Evolutionary conservation across 2,329 filamentous ascomycete genomes (phyloP).

Genomic region (Botrytis sinoallii): DNA sequence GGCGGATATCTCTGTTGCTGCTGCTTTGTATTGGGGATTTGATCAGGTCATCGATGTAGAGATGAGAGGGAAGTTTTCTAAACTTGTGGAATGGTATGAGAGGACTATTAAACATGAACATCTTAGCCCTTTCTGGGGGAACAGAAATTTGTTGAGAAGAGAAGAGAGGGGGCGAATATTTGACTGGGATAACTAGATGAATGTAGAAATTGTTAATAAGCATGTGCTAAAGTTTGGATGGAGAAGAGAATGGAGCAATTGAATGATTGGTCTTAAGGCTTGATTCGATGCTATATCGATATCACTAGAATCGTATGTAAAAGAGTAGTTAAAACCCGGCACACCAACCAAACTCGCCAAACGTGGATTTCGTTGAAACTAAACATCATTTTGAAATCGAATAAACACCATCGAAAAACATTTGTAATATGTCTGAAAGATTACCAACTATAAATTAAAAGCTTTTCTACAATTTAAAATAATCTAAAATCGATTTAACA

Average conservation of each 20-base stretch:
- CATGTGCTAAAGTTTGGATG: neutral
- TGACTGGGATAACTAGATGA: neutral
- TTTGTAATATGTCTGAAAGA: neutral
- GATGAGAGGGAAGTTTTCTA: neutral
- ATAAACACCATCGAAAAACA: neutral
- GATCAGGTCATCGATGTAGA: neutral
- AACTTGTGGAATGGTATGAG: neutral
- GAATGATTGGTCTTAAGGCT: neutral
- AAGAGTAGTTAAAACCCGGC: neutral
- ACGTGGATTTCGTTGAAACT: neutral
- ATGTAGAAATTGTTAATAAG: neutral
- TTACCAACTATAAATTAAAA: neutral
- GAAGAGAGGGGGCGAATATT: neutral
- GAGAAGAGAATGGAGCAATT: neutral
- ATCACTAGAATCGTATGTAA: neutral
- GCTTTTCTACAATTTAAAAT: accelerated
- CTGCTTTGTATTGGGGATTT: neutral
- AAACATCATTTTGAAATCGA: neutral
- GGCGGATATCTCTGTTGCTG: neutral
- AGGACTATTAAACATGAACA: neutral
- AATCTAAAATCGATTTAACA: neutral
- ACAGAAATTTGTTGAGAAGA: neutral
- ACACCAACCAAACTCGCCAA: neutral
- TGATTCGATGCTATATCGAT: neutral
- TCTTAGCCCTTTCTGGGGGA: neutral